Evolutionary conservation across 73 alveolate genomes (phyloP), one percentile per base, ranked within the genome.

Genomic region (Paramecium caudatum): DNA sequence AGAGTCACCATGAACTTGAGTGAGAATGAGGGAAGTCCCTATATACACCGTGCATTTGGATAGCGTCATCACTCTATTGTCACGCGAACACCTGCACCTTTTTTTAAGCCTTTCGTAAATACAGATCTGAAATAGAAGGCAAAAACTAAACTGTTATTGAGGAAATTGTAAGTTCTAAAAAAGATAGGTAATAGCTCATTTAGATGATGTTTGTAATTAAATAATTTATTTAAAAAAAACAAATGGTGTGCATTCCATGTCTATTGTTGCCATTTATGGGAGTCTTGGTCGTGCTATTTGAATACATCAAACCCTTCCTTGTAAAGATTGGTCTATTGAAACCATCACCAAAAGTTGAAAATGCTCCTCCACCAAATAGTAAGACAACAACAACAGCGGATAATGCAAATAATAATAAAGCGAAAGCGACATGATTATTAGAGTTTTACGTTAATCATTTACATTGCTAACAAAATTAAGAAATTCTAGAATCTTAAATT

Each of bases 221-320:
- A 32, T 33, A 33, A 30, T 33, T 32, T 65, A 39, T 37, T 4
- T 39, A 74, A 74, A 19, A 39, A 39, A 27, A 19, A 74, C 6
- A 8, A 2, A 74, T 74, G 88, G 88, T 74, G 36, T 74, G 88
- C 46, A 74, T 74, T 37, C 68, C 88, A n/a, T 74, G 88, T 45
- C 32, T 41, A 16, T 0, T 74, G 3, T 45, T 74, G 5, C 88
- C 88, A 0, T 45, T 74, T 4, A 27, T 46, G 19, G 88, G 43
- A 8, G 27, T 74, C 17, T 41, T 74, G 10, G 43, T 74, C 5
- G 47, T 74, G 23, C 47, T 74, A 41, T 74, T 37, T 9, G 88
- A 74, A 21, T 41, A 19, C 16, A 74, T 74, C n/a, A 74, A 43
- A 21, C 88, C 88, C 55, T 74, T 23, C n/a, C 30, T 74, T 13